Evolutionary conservation across 2,329 filamentous ascomycete species (phyloP).

Genomic region (Xylariaceae sp.): DNA sequence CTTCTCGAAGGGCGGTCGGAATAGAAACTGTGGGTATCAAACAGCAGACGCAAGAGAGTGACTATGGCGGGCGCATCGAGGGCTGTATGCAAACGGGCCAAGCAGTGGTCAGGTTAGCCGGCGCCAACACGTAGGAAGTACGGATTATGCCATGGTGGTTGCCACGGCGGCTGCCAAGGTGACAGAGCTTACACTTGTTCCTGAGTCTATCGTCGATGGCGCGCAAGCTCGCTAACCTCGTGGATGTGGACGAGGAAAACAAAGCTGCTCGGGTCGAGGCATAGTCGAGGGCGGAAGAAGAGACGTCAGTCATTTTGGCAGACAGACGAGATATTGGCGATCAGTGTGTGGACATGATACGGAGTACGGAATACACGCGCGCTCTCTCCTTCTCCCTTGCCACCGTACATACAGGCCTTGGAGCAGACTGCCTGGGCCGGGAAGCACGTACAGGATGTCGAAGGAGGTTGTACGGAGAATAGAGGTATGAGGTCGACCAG

Average conservation of each 20-base stretch:
- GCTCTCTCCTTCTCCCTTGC: neutral
- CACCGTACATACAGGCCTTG: neutral
- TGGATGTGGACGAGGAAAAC: conserved; percentile 56
- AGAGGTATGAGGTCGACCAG: too few relatives aligned
- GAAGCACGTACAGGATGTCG: neutral
- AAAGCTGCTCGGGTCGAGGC: conserved; percentile 46
- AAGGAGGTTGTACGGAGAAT: neutral
- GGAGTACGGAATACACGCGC: neutral
- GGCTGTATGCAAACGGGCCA: conserved; percentile 32
- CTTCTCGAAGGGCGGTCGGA: conserved; percentile 76
- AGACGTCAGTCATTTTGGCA: conserved; percentile 21
- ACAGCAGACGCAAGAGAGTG: conserved; percentile 64
- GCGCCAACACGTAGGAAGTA: neutral
- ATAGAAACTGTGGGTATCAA: conserved; percentile 84
- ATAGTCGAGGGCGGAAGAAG: conserved; percentile 44
- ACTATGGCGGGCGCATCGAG: conserved; percentile 46
- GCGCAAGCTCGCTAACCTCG: conserved; percentile 51
- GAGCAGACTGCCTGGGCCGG: neutral
- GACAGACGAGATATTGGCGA: conserved; percentile 2
- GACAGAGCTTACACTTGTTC: conserved; percentile 44
- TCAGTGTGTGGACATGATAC: conserved; percentile 13
- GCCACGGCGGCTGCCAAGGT: neutral
- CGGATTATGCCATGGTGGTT: neutral
- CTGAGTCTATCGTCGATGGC: conserved; percentile 52
- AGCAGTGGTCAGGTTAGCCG: conserved; percentile 8